These are phyloP conservation scores for Cairneyella variabilis DNA, from an alignment of 495 filamentous ascomycete species.

Conservation along the genomic window DNA sequence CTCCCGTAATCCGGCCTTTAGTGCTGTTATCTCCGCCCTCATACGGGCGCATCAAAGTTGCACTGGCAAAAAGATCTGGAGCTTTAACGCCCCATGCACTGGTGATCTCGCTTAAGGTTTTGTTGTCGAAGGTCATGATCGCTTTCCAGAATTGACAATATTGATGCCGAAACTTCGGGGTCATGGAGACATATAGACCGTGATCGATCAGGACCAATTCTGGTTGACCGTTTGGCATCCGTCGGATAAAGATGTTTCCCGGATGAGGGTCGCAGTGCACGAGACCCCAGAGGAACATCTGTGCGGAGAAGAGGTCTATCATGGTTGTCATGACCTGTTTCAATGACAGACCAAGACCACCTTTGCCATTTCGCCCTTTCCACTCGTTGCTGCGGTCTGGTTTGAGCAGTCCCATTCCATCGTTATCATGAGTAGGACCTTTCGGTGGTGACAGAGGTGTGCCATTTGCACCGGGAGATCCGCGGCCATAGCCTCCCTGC, in stretches of 20 bases:
- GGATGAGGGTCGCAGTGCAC: conserved; percentile 97
- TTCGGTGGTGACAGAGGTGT: conserved; percentile 54
- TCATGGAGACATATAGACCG: conserved; percentile 90
- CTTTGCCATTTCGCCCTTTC: conserved; percentile 63
- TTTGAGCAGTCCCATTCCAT: conserved; percentile 54
- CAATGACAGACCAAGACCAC: conserved; percentile 76
- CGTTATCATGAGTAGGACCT: conserved; percentile 39
- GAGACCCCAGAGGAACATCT: conserved; percentile 93
- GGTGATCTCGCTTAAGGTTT: conserved; percentile 66
- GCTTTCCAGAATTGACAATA: conserved; percentile 93
- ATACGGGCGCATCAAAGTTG: conserved; percentile 87
- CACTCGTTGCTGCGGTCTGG: conserved; percentile 76
- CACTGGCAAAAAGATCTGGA: conserved; percentile 84
- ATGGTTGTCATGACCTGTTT: conserved; percentile 93
- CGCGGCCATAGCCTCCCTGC: conserved; percentile 69
- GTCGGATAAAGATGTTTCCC: conserved; percentile 93
- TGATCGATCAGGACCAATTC: conserved; percentile 97
- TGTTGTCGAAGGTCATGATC: conserved; percentile 89
- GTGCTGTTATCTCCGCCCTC: conserved; percentile 72
- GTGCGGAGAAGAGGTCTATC: conserved; percentile 89
- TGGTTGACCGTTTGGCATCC: conserved; percentile 72
- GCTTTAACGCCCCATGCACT: conserved; percentile 81
- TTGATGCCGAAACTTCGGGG: conserved; percentile 76
- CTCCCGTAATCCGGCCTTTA: conserved; percentile 48
- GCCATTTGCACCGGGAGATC: conserved; percentile 74